phyloP scores from a whole-genome alignment of 2,329 filamentous ascomycete species.

The Neoarthrinium moseri region DNA sequence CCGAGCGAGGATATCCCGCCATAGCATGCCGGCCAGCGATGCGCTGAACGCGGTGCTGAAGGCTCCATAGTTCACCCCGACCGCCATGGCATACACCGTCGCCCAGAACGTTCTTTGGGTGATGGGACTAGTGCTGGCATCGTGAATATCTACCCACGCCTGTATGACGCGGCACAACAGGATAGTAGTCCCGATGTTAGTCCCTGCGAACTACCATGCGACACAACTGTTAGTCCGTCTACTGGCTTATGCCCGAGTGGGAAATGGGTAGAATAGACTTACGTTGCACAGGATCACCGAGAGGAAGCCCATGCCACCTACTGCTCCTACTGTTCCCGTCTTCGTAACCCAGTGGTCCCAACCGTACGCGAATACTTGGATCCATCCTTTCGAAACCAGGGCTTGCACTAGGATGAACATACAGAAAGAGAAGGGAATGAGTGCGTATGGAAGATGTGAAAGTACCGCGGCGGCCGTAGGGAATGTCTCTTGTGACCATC shows the following conservation, averaged over 20 bases:
- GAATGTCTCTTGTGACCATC: conserved; percentile 69
- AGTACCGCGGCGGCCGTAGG: conserved; percentile 67
- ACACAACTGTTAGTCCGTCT: neutral
- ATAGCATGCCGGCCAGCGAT: conserved; percentile 68
- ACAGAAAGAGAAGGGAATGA: conserved; percentile 69
- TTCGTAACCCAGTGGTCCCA: conserved; percentile 72
- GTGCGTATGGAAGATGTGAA: conserved; percentile 63
- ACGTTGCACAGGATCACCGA: conserved; percentile 72
- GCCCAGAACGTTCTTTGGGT: conserved; percentile 69
- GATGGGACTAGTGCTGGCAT: conserved; percentile 44
- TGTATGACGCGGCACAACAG: conserved; percentile 70
- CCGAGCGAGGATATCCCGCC: conserved; percentile 66
- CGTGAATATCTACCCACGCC: conserved; percentile 63
- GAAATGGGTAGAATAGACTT: conserved; percentile 32
- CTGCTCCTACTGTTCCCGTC: conserved; percentile 66
- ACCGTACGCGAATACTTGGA: conserved; percentile 68
- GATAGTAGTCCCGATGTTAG: conserved; percentile 75
- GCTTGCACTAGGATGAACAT: conserved; percentile 77
- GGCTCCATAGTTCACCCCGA: conserved; percentile 73
- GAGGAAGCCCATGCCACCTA: conserved; percentile 72
- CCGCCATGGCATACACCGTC: conserved; percentile 71
- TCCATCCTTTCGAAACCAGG: conserved; percentile 72
- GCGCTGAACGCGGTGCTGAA: conserved; percentile 73
- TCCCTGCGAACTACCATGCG: conserved; percentile 66
- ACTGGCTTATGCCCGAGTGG: neutral